Base-by-base conservation (phyloP, 1,139 yeast genomes). In the Debaryomyces subglobosus region DNA sequence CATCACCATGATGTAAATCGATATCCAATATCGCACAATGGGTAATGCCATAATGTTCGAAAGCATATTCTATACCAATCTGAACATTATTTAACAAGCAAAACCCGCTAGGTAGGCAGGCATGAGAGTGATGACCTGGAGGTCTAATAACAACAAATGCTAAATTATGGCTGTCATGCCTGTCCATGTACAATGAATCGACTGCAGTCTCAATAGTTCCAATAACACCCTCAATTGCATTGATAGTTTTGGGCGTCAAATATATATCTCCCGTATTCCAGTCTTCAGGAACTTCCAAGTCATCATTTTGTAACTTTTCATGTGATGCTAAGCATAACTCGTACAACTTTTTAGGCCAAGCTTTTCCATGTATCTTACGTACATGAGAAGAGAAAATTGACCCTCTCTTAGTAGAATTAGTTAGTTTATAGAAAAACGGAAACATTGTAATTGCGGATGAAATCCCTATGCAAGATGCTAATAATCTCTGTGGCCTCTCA, bases 1-100 rank as follows among this genome's bases (percentile, higher is more conserved):
- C 96, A 65, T 89, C 96, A n/a, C 96, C 96, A 61, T 89, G 96
- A 61, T 89, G 96, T 45, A 89, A 73, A 65, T 89, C 96, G 53
- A 89, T 86, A 63, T 89, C 96, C 33, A 89, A 69, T 24, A 89
- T 86, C 1, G 87, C 94, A 15, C 91, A 91, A 65, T 89, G 96
- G 0, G 94, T 85, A 2, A 89, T 83, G 2, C 77, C 84, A 59
- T 86, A 80, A 12, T 72, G 67, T 46, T 74, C 81, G 51, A 77
- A 79, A 0, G 96, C 96, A 62, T 89, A 89, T 60, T 89, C 95
- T 33, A 88, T 82, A 3, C 88, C 92, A 46, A 89, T 82, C 54
- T 89, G 96, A 0, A 86, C 96, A 59, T 89, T 89, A 67, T 89
- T 89, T 49, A 89, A 72, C 44, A 89, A 68, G 65, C 96, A 89